phyloP scores from a whole-genome alignment of 2,329 filamentous ascomycete genomes.

The Cucurbitaria berberidis region DNA sequence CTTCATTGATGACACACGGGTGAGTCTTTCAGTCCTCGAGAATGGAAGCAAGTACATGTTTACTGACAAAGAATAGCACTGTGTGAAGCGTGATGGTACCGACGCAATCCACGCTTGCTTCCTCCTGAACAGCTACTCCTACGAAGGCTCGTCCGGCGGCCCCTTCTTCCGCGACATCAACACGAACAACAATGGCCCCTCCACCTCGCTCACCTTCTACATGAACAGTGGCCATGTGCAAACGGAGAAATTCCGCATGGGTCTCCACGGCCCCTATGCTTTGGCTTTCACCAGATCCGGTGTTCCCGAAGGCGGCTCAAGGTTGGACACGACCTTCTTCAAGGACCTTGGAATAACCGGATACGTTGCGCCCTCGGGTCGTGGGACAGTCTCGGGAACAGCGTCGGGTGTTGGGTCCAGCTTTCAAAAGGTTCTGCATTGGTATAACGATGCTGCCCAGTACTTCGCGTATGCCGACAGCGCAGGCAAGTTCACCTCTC shows the following conservation, averaged over 20 bases:
- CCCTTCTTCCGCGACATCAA: constrained; percentile 70
- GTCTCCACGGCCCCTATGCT: constrained; percentile 70
- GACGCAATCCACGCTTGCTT: constrained; percentile 65
- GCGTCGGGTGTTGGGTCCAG: constrained; percentile 61
- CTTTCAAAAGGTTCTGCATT: constrained; percentile 67
- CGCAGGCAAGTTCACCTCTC: constrained; percentile 66
- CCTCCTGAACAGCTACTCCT: constrained; percentile 60
- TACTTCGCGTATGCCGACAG: constrained; percentile 68
- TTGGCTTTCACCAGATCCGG: constrained; percentile 59
- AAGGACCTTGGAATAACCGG: constrained; percentile 63
- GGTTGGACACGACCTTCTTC: constrained; percentile 65
- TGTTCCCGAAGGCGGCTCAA: constrained; percentile 53
- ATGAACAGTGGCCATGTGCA: constrained; percentile 68
- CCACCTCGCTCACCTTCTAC: constrained; percentile 68
- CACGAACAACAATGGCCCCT: constrained; percentile 66
- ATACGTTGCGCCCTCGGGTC: constrained; percentile 61
- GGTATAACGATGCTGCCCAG: constrained; percentile 67
- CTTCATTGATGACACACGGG: constrained; percentile 67
- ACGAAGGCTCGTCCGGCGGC: constrained; percentile 69
- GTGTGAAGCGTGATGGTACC: constrained; percentile 60
- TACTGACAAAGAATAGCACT: constrained; percentile 57
- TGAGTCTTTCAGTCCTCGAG: constrained; percentile 3
- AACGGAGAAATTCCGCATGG: constrained; percentile 67
- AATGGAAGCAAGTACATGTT: not conserved
- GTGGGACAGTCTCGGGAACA: constrained; percentile 66